Evolutionary conservation across 768 basidiomycete species (phyloP).

Genomic region (Tephrocybe sp.): DNA sequence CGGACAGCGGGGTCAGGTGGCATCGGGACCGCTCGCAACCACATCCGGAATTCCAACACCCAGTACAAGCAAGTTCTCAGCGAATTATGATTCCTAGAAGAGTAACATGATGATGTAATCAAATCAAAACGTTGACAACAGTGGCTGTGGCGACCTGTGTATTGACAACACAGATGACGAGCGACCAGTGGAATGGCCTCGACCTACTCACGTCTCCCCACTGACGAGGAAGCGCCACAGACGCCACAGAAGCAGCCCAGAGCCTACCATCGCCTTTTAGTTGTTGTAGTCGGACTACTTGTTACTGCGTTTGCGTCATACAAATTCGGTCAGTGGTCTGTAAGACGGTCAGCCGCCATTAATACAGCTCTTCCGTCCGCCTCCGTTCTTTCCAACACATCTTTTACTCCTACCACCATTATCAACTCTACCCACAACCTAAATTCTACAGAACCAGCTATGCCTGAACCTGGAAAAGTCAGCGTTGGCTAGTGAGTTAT

Average conservation of each 20-base stretch:
- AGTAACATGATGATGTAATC: conserved; percentile 1
- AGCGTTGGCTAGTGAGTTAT: conserved; percentile 78
- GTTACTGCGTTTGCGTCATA: conserved; percentile 41
- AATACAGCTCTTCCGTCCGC: conserved; percentile 4
- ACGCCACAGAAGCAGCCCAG: conserved; percentile 21
- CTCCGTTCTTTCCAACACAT: not conserved
- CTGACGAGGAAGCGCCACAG: conserved; percentile 24
- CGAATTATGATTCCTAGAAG: conserved; percentile 1
- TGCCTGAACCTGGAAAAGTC: conserved; percentile 58
- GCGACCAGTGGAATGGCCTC: conserved; percentile 19
- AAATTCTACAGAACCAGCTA: conserved; percentile 18
- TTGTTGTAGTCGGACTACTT: conserved; percentile 35
- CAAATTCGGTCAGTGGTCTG: conserved; percentile 43
- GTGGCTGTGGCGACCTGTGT: not conserved
- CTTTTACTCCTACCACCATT: conserved; percentile 8
- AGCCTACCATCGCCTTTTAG: conserved; percentile 26
- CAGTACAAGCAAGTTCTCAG: too few species aligned
- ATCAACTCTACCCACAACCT: conserved; percentile 4
- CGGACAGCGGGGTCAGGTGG: too few species aligned
- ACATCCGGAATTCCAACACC: too few species aligned
- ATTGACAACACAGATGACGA: not conserved
- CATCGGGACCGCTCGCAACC: too few species aligned
- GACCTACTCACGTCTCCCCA: conserved; percentile 16
- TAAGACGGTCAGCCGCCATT: conserved; percentile 10
- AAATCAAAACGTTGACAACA: not conserved